Base-by-base conservation (phyloP, 768 basidiomycete genomes). In the Galerina marginata region DNA sequence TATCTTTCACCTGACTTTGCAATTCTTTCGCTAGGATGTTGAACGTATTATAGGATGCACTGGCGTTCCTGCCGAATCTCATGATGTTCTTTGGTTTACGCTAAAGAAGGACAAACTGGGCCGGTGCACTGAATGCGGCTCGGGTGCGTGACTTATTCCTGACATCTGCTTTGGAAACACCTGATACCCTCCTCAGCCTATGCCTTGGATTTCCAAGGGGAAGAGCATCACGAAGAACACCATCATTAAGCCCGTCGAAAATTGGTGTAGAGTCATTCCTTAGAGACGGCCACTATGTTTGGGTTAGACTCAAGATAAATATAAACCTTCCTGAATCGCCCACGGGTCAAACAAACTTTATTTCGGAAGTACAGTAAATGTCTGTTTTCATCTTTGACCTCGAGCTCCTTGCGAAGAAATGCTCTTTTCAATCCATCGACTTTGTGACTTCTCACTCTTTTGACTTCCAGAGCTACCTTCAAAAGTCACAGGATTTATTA, bases 41-140 rank as follows among this genome's bases (percentile, higher is more conserved):
- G 86, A 89, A 63, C 93, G 96, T 61, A 85, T 93, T 57, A 80
- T 99, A 72, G 96, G 96, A 47, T 99, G 96, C 83, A 95, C 96
- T 43, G 96, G 96, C 54, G 88, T 84, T 70, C 96, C 96, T 9
- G 93, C 91, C 46, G 96, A 99, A 77, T 96, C 95, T 37, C 96
- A 98, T 78, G 94, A 98, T 68, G 83, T 95, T 55, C 81, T 88
- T 68, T 98, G 96, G 96, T 87, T 95, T 74, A 83, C 72, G 61
- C 64, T 92, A 67, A 81, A 75, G 60, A 82, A 86, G 67, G 82
- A 90, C 69, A 86, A 88, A 75, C 80, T 83, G 65, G 80, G 82
- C 63, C 91, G 96, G 72, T 98, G 96, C 87, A 81, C 86, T 11
- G 96, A 98, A 78, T 98, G 96, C 66, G 96, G 96, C 67, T 95